Evolutionary conservation across 768 basidiomycete genomes (phyloP).

Genomic region (Cystobasidium onofrii): DNA sequence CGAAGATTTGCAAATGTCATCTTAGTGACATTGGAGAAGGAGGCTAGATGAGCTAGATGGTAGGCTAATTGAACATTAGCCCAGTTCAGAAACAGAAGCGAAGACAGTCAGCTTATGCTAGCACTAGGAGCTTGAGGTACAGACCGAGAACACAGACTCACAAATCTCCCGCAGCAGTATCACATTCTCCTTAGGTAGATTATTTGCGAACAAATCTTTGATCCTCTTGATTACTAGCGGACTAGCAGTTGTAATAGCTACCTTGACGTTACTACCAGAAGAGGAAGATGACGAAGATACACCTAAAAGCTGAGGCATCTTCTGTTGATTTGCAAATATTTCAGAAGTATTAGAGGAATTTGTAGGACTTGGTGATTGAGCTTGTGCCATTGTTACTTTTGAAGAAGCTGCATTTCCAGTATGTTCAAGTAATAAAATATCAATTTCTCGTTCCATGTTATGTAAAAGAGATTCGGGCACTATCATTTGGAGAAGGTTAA

Average conservation of each 20-base stretch:
- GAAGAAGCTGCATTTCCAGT: slow-evolving; percentile 28
- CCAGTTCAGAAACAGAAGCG: not conserved
- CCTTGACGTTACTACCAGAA: not conserved
- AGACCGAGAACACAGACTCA: no score
- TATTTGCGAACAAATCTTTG: slow-evolving; percentile 19
- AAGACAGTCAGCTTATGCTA: not conserved
- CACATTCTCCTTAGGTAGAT: slow-evolving; percentile 35
- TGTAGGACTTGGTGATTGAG: slow-evolving; percentile 23
- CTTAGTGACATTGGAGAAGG: slow-evolving; percentile 34
- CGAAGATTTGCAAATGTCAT: slow-evolving; percentile 40
- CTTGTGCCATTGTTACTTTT: slow-evolving; percentile 27
- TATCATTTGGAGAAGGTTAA: no score
- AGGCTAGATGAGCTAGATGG: slow-evolving; percentile 36
- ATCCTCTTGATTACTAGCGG: slow-evolving; percentile 11
- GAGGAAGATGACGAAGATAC: no score
- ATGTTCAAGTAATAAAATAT: slow-evolving; percentile 20
- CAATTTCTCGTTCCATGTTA: slow-evolving; percentile 24
- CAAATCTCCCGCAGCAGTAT: slow-evolving; percentile 35
- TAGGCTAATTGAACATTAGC: slow-evolving; percentile 24
- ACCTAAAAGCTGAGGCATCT: not conserved
- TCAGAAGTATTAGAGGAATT: not conserved
- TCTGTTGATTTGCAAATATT: not conserved
- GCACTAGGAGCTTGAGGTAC: no score
- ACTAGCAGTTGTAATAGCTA: not conserved
- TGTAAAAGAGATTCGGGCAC: slow-evolving; percentile 28